A percentile compares a stretch with the other conserved stretches of the same genome.
phyloP scores from a whole-genome alignment of 1,284 basidiomycete species.

The Wallemia mellicola region DNA sequence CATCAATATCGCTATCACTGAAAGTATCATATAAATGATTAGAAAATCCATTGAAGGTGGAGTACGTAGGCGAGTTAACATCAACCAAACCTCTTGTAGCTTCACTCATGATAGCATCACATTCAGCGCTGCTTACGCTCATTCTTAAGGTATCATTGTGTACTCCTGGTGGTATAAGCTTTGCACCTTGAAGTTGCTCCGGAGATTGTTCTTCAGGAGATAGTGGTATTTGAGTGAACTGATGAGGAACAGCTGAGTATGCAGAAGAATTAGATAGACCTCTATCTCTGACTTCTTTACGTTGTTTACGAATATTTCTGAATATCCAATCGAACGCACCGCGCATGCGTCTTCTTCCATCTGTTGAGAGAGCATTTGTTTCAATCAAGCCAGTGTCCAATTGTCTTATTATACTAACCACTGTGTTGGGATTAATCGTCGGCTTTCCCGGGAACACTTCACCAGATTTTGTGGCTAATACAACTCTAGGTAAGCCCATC shows the following conservation, averaged over 20 bases:
- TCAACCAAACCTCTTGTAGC: neutral
- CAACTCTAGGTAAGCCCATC: neutral
- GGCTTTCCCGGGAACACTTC: neutral
- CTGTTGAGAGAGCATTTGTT: neutral
- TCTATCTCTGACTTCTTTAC: neutral
- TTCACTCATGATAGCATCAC: neutral
- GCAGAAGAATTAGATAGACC: too few species aligned
- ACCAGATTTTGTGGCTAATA: neutral
- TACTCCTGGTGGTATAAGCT: too few species aligned
- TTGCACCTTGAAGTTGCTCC: too few species aligned
- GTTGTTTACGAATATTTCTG: neutral
- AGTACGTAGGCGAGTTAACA: too few species aligned
- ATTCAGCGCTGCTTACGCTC: neutral
- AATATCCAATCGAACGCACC: neutral
- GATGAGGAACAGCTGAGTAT: too few species aligned
- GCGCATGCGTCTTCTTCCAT: conserved; percentile 1
- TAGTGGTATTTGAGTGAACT: too few species aligned
- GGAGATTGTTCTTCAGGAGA: too few species aligned
- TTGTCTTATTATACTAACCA: neutral
- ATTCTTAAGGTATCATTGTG: neutral
- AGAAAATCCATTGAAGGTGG: too few species aligned
- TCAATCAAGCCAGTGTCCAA: neutral
- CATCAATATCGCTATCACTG: too few species aligned
- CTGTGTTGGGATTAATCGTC: neutral
- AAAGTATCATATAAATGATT: too few species aligned